These are phyloP conservation scores for Agrocybe chaxingu DNA, from an alignment of 768 basidiomycete species.

Conservation along the genomic window DNA sequence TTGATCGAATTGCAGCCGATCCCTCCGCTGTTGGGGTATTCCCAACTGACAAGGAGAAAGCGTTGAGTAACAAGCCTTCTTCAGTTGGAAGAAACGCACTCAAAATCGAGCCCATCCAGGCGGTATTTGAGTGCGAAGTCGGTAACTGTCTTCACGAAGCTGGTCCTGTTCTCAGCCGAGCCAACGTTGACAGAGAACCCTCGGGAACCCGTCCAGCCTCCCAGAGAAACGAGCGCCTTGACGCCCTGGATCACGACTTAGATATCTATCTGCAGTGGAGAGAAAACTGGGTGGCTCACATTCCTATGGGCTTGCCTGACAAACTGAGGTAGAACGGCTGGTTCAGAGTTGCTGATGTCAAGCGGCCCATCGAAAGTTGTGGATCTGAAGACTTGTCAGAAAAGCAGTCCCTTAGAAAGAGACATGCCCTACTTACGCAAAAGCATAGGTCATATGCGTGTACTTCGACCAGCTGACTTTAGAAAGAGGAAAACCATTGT, in stretches of 20 bases:
- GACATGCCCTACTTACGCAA: slow-evolving; percentile 49
- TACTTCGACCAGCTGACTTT: slow-evolving; percentile 66
- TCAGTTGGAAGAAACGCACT: slow-evolving; percentile 29
- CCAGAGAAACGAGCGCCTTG: slow-evolving; percentile 56
- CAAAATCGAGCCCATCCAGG: slow-evolving; percentile 58
- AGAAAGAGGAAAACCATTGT: slow-evolving; percentile 42
- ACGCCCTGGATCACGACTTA: slow-evolving; percentile 39
- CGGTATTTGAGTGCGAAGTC: slow-evolving; percentile 49
- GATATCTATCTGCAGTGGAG: neutral
- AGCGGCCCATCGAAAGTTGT: slow-evolving; percentile 34
- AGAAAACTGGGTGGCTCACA: slow-evolving; percentile 22
- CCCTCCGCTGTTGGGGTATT: slow-evolving; percentile 73
- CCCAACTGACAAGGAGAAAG: slow-evolving; percentile 58
- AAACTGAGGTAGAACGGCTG: slow-evolving; percentile 50
- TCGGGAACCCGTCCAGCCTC: slow-evolving; percentile 67
- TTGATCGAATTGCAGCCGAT: slow-evolving; percentile 68
- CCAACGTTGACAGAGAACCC: slow-evolving; percentile 64
- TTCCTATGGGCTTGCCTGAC: slow-evolving; percentile 44
- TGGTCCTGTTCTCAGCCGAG: slow-evolving; percentile 54
- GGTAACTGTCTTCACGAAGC: slow-evolving; percentile 59
- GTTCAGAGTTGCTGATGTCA: slow-evolving; percentile 41
- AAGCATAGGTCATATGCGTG: slow-evolving; percentile 66
- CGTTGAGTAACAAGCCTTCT: neutral
- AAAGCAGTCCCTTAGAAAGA: slow-evolving; percentile 1
- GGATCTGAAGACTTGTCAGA: slow-evolving; percentile 1